Evolutionary conservation across 768 basidiomycete species (phyloP).

Genomic region (Boletus bicolor): DNA sequence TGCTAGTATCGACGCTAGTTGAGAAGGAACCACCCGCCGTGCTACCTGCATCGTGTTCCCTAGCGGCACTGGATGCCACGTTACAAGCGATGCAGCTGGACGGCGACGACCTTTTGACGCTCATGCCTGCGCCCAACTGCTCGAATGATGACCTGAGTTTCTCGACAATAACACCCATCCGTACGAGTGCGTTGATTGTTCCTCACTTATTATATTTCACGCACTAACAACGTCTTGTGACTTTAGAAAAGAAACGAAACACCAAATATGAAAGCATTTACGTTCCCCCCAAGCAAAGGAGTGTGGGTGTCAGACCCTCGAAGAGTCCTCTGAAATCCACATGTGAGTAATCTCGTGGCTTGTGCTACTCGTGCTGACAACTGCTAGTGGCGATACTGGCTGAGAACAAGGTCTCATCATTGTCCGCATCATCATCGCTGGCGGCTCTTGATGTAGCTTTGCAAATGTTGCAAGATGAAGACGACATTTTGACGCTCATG

Average conservation of each 20-base stretch:
- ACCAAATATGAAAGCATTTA: not conserved
- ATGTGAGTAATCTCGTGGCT: slow-evolving; percentile 8
- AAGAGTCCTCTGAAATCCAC: not conserved
- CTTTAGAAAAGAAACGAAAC: not conserved
- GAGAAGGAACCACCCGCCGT: not conserved
- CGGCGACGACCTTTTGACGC: slow-evolving; percentile 4
- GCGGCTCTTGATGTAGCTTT: slow-evolving; percentile 1
- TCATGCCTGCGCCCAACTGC: not conserved
- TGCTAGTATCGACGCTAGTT: not conserved
- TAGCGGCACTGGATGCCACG: slow-evolving; percentile 13
- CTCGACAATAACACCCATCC: not conserved
- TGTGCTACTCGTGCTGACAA: not conserved
- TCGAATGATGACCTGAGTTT: slow-evolving; percentile 6
- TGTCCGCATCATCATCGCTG: slow-evolving; percentile 3
- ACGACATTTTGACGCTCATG: not conserved
- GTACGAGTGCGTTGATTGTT: not conserved
- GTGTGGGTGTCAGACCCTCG: not conserved
- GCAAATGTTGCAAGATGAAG: not conserved
- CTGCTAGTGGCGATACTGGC: not conserved
- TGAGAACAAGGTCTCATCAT: not conserved
- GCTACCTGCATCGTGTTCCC: slow-evolving; percentile 12
- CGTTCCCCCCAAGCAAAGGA: not conserved
- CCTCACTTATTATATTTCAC: not conserved
- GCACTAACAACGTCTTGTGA: not conserved
- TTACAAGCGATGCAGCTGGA: slow-evolving; percentile 4